These are phyloP conservation scores for Talaromyces proteolyticus DNA, from an alignment of 495 filamentous ascomycete species.

Conservation along the genomic window DNA sequence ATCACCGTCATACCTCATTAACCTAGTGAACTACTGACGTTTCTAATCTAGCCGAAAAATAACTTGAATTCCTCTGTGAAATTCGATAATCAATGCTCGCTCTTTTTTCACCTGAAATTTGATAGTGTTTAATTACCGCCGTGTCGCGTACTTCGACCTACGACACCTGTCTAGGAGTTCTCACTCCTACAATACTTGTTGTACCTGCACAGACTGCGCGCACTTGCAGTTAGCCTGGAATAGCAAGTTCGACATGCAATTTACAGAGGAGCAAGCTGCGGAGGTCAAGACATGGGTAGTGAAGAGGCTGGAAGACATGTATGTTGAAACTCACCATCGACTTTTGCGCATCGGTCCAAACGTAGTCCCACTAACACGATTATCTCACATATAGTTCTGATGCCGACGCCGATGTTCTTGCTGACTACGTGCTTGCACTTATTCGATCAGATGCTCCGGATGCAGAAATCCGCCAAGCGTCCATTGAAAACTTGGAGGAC, in stretches of 20 bases:
- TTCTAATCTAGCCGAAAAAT: no score
- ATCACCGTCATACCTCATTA: no score
- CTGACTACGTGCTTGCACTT: conserved; percentile 93
- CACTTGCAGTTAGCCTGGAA: not conserved
- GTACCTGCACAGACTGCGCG: not conserved
- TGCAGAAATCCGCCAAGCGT: conserved; percentile 66
- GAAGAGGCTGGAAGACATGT: conserved; percentile 88
- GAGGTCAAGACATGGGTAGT: conserved; percentile 86
- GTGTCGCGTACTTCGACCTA: no score
- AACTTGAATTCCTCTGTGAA: no score
- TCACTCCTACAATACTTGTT: not conserved
- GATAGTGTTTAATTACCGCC: no score
- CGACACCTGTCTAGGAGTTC: no score
- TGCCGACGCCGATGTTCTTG: conserved; percentile 90
- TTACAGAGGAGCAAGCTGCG: conserved; percentile 67
- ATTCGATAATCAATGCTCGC: no score
- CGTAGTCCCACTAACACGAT: not conserved
- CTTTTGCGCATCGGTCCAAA: not conserved
- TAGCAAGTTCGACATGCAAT: conserved; percentile 52
- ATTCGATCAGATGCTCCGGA: conserved; percentile 71
- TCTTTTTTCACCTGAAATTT: no score
- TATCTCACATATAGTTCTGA: conserved; percentile 60
- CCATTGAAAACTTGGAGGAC: conserved; percentile 74
- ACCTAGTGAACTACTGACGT: no score
- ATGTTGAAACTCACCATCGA: conserved; percentile 30